Evolutionary conservation across 805 yeast species (phyloP).

Genomic region (Debaryomyces castellii): DNA sequence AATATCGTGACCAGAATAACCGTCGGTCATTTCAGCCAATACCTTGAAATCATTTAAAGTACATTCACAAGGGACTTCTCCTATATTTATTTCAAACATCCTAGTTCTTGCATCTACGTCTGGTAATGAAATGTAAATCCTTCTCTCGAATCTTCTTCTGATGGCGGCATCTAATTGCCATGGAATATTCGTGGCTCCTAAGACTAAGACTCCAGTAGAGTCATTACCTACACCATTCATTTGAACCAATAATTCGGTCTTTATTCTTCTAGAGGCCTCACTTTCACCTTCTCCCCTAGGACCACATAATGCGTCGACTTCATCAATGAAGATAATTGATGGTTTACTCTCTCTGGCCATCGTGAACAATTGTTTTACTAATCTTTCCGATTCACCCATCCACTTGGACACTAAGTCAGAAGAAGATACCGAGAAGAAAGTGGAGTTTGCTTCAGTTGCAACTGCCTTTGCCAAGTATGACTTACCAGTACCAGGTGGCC

Average conservation of each 20-base stretch:
- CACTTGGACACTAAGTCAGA: constrained; percentile 95
- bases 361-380: constrained; percentile 89
- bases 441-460: constrained; percentile 96
- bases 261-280: constrained; percentile 93
- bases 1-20: constrained; percentile 96
- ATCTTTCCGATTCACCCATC: constrained; percentile 99
- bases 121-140: constrained; percentile 94
- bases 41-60: constrained; percentile 69
- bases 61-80: constrained; percentile 81
- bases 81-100: constrained; percentile 94
- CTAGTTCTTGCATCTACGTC: constrained; percentile 88
- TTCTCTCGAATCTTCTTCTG: constrained; percentile 90
- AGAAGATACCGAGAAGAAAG: constrained; percentile 94
- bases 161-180: constrained; percentile 99
- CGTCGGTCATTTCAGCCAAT: constrained; percentile 91
- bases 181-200: constrained; percentile 98
- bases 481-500: constrained; percentile 94
- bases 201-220: constrained; percentile 83
- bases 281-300: constrained; percentile 98
- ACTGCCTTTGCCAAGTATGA: constrained; percentile 97
- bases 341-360: constrained; percentile 98
- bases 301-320: constrained; percentile 96
- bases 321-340: constrained; percentile 93
- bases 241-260: constrained; percentile 92
- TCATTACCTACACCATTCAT: constrained; percentile 99